Evolutionary conservation across 192 early-diverging fungal species (phyloP).

Genomic region (Cladochytrium replicatum): DNA sequence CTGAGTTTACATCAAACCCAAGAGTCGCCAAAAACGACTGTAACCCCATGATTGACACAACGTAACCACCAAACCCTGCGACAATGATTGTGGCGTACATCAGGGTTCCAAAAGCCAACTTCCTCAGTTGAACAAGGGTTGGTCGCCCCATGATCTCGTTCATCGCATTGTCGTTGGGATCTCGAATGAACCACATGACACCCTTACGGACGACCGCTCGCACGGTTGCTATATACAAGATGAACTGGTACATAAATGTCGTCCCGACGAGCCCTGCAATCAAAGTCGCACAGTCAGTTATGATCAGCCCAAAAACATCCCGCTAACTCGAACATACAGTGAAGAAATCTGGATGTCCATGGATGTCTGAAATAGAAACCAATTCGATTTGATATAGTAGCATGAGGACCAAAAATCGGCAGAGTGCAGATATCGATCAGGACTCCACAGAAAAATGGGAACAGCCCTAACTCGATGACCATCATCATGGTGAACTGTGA

Average conservation of each 20-base stretch:
- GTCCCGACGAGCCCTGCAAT: constrained; percentile 80
- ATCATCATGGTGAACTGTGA: constrained; percentile 77
- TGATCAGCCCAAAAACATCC: background rate
- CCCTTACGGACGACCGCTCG: constrained; percentile 81
- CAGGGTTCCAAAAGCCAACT: constrained; percentile 66
- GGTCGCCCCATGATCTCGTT: constrained; percentile 82
- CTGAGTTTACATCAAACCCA: constrained; percentile 8
- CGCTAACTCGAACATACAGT: constrained; percentile 53
- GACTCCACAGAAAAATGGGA: constrained; percentile 81
- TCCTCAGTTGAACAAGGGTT: constrained; percentile 63
- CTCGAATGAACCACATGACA: constrained; percentile 98
- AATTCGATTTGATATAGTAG: constrained; percentile 45
- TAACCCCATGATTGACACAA: constrained; percentile 11
- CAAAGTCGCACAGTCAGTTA: background rate
- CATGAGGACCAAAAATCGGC: constrained; percentile 57
- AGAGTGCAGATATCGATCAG: constrained; percentile 72
- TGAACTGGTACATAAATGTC: constrained; percentile 89
- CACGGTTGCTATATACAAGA: constrained; percentile 70
- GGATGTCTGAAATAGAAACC: constrained; percentile 50
- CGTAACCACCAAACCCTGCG: constrained; percentile 58
- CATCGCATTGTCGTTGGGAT: constrained; percentile 93
- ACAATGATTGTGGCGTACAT: constrained; percentile 79
- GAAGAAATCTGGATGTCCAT: constrained; percentile 61
- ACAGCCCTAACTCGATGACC: constrained; percentile 72
- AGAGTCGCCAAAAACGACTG: too few relatives aligned